Base-by-base conservation (phyloP, 495 filamentous ascomycete species). In the Tuber melanosporum region DNA sequence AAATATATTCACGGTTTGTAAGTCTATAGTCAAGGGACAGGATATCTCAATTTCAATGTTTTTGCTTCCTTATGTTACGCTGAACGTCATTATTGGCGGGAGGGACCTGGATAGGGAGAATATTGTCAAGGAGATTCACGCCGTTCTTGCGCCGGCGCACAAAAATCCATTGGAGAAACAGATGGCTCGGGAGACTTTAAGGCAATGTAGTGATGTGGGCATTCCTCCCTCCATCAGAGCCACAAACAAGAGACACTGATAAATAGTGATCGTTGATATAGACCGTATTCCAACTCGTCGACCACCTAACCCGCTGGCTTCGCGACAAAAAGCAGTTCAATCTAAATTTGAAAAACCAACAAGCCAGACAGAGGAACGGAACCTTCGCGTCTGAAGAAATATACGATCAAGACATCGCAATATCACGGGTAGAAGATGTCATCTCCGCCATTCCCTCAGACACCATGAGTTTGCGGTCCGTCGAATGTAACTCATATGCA, bases 401-500 rank as follows among this genome's bases (percentile, higher is more conserved):
- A 74, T 74, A 75, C 17, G 80, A 73, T 45, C 81, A 84, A 42
- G 84, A 87, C 73, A 74, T 83, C 17, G 84, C 85, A 20, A 80
- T 88, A 49, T 84, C 88, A 71, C 87, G 86, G 49, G 90, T 94
- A 17, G 90, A 92, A 79, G 78, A 82, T 7, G 84, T 94, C 20
- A 83, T 98, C 42, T 85, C 87, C 26, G 87, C 87, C 32, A 92
- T 99, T 74, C 94, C 95, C 22, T 90, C 94, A 3, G 93, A 97
- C 76, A 84, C 95, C 62, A 92, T 98, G 62, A 93, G 95, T 8
- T 88, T 88, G 66, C 90, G 94, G 80, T 94, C 95, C 17, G 88
- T 97, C 26, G 93, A 97, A 80, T 98, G 95, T 84, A 92, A 92
- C 74, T 97, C 95, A 39, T 98, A 92, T 83, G 91, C 96, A 20